phyloP scores from a whole-genome alignment of 2,329 filamentous ascomycete genomes.

The Aspergillus spinulosporus region DNA sequence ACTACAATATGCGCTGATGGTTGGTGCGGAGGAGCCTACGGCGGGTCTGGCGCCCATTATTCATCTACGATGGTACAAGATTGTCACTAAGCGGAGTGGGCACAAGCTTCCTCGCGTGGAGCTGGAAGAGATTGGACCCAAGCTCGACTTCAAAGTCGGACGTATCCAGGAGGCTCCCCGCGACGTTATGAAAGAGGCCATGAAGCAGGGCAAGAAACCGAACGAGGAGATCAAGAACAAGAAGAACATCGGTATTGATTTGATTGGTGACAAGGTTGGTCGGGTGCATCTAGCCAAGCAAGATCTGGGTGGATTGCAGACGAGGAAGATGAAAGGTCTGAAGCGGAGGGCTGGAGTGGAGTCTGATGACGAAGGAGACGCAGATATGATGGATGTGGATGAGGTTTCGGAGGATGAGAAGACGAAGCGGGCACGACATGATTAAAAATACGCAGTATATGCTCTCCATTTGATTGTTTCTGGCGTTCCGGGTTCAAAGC shows the following conservation, averaged over 20 bases:
- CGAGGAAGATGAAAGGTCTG: constrained; percentile 98
- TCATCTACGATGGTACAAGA: constrained; percentile 77
- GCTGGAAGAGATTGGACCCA: constrained; percentile 90
- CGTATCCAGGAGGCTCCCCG: constrained; percentile 76
- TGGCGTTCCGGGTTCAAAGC: constrained; percentile 4
- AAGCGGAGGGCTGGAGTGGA: constrained; percentile 74
- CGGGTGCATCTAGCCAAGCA: constrained; percentile 89
- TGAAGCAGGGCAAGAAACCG: constrained; percentile 75
- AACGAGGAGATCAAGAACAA: constrained; percentile 64
- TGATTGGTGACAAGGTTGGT: constrained; percentile 94
- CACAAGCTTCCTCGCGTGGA: constrained; percentile 87
- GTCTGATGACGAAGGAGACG: constrained; percentile 53
- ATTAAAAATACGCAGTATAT: constrained; percentile 25
- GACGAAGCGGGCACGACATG: constrained; percentile 35
- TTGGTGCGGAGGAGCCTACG: constrained; percentile 69
- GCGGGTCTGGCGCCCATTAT: constrained; percentile 48
- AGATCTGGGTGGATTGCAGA: constrained; percentile 83
- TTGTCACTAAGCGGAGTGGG: constrained; percentile 81
- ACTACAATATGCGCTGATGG: constrained; percentile 82
- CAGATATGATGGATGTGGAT: constrained; percentile 51
- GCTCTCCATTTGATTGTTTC: constrained; percentile 22
- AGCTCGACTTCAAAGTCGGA: constrained; percentile 87
- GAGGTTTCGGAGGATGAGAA: constrained; percentile 39
- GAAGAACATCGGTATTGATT: constrained; percentile 93
- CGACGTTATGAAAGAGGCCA: constrained; percentile 79